Percentiles rank a stretch among this genome's conserved stretches.
These are phyloP conservation scores for Begonia masoniana DNA, from an alignment of 306 rosid genomes.

Conservation along the genomic window DNA sequence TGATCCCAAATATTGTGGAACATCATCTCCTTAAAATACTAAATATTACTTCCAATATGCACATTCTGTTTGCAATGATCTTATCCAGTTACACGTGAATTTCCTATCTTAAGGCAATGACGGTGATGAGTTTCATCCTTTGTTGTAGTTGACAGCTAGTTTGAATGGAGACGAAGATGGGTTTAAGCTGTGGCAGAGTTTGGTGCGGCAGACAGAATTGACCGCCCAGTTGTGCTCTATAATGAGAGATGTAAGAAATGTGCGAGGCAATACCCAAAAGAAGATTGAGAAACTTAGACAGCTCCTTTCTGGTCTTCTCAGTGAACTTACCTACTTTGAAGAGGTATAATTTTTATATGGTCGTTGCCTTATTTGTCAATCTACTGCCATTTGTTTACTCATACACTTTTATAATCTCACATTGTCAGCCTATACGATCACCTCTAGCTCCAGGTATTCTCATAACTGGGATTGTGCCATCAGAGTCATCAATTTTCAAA, in stretches of 20 bases:
- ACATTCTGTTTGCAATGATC: too few species aligned
- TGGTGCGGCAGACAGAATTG: conserved; percentile 92
- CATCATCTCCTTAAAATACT: too few species aligned
- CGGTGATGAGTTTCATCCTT: too few species aligned
- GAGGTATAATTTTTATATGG: conserved; percentile 46
- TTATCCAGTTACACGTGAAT: too few species aligned
- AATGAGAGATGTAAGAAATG: conserved; percentile 78
- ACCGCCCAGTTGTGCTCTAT: conserved; percentile 92
- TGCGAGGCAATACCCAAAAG: conserved; percentile 91
- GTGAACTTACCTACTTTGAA: conserved; percentile 89
- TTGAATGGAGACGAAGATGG: conserved; percentile 81
- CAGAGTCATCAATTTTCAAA: conserved; percentile 90
- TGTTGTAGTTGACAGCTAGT: conserved; percentile 47
- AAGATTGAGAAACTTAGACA: conserved; percentile 96
- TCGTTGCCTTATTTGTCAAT: conserved; percentile 1
- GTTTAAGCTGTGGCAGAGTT: conserved; percentile 79
- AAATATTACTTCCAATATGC: too few species aligned
- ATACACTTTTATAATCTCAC: conserved; percentile 13
- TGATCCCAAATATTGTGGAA: too few species aligned
- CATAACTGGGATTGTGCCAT: conserved; percentile 74
- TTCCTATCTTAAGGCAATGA: too few species aligned
- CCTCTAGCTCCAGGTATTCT: conserved; percentile 82
- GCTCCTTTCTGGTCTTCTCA: conserved; percentile 88
- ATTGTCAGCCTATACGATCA: conserved; percentile 74
- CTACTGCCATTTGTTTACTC: conserved; percentile 3